Percentiles rank a stretch among this genome's conserved stretches.
Conservation (phyloP, 2,329 filamentous ascomycete genomes). For the Didymella segeticola region DNA sequence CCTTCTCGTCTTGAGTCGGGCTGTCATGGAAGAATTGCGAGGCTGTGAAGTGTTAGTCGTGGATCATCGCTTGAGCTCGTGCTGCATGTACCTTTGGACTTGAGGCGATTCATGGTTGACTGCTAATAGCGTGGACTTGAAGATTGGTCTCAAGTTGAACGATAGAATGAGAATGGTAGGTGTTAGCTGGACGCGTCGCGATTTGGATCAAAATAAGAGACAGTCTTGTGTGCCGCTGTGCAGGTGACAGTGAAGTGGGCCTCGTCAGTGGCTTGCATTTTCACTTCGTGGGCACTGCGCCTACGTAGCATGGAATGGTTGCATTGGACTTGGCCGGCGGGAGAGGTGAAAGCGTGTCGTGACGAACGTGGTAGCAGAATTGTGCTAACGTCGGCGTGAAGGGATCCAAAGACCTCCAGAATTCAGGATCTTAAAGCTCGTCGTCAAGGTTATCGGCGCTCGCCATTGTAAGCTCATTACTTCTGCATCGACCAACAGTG, state of each 20-base stretch:
- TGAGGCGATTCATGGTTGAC: conserved; percentile 28
- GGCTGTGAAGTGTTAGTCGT: conserved; percentile 14
- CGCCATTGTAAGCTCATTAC: no score
- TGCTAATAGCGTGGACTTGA: no score
- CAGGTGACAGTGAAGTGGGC: conserved; percentile 8
- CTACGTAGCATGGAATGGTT: neutral
- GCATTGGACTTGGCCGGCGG: neutral
- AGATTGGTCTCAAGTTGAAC: no score
- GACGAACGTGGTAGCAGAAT: no score
- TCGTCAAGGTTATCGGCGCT: neutral
- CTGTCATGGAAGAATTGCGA: conserved; percentile 32
- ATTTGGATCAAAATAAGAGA: neutral
- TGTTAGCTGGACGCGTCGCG: neutral
- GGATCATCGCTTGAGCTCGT: neutral
- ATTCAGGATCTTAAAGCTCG: no score
- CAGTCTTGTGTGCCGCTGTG: neutral
- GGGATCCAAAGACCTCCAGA: no score
- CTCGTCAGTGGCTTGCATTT: neutral
- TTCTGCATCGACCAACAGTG: neutral
- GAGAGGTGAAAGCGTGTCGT: neutral
- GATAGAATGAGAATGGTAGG: neutral
- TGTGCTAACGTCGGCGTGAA: no score
- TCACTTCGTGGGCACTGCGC: neutral
- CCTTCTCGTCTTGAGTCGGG: conserved; percentile 25
- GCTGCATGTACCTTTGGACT: conserved; percentile 24